Evolutionary conservation across 352 stramenopile species (phyloP).

Genomic region (Pythium guiyangense): DNA sequence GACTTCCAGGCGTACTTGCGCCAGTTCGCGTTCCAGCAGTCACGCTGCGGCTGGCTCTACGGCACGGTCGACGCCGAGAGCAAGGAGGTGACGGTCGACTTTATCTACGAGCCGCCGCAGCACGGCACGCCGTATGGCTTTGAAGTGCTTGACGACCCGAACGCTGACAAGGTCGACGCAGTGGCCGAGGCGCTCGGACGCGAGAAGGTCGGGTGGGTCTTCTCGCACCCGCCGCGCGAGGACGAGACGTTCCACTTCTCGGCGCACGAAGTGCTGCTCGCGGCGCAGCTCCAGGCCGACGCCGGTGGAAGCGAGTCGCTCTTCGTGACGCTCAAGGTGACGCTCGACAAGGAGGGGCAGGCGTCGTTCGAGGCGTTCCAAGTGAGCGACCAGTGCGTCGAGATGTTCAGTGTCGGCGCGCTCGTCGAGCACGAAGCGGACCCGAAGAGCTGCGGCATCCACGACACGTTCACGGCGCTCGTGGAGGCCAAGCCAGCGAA

Average conservation of each 20-base stretch:
- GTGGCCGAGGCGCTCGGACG: conserved; percentile 87
- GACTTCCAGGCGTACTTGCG: conserved; percentile 91
- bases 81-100: conserved; percentile 90
- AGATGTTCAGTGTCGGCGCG: conserved; percentile 96
- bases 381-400: conserved; percentile 96
- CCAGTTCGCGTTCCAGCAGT: conserved; percentile 92
- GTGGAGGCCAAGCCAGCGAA: conserved; percentile 92
- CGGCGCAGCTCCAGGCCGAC: conserved; percentile 94
- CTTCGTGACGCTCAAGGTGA: conserved; percentile 96
- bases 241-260: conserved; percentile 95
- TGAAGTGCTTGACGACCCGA: conserved; percentile 90
- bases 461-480: conserved; percentile 96
- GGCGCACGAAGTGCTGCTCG: conserved; percentile 86
- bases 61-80: conserved; percentile 85
- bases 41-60: conserved; percentile 94
- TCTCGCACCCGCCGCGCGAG: conserved; percentile 94
- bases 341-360: conserved; percentile 91
- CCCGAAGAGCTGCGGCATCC: conserved; percentile 89
- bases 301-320: conserved; percentile 91
- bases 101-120: conserved; percentile 96
- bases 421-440: conserved; percentile 87
- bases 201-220: conserved; percentile 96
- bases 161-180: conserved; percentile 77
- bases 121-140: conserved; percentile 87
- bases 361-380: conserved; percentile 97